A percentile compares a stretch with the other conserved stretches of the same genome.
Evolutionary conservation across 169 alveolate species (phyloP).

Genomic region (Eimeria tenella): DNA sequence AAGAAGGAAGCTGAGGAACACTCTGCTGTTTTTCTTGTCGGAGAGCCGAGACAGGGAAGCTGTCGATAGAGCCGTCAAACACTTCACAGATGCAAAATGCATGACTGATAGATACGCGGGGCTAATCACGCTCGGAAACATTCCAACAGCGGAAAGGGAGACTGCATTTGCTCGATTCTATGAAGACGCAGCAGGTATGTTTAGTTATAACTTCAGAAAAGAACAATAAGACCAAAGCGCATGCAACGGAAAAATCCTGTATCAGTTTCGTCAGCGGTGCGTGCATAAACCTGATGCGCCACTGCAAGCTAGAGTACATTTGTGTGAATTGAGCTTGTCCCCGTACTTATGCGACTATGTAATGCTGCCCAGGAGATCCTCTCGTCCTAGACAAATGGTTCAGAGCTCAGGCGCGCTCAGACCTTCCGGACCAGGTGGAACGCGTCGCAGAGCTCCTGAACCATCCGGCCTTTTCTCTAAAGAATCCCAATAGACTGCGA

Average conservation of each 20-base stretch:
- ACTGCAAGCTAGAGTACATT: too few species aligned
- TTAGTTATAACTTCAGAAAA: background rate
- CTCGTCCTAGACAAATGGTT: constrained; percentile 78
- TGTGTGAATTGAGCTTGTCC: too few species aligned
- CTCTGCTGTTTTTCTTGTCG: constrained; percentile 75
- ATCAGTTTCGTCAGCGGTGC: too few species aligned
- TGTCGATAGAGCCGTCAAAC: constrained; percentile 41
- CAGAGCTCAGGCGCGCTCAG: constrained; percentile 78
- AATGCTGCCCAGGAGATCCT: constrained; percentile 62
- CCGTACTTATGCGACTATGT: too few species aligned
- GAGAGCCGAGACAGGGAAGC: constrained; percentile 52
- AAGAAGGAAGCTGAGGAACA: constrained; percentile 81
- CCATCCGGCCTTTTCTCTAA: constrained; percentile 75
- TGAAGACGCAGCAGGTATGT: constrained; percentile 71
- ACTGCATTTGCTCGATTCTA: constrained; percentile 67
- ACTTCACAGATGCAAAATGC: constrained; percentile 43
- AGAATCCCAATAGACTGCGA: constrained; percentile 80
- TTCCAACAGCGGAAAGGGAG: constrained; percentile 22
- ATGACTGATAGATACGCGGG: constrained; percentile 78
- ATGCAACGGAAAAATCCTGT: too few species aligned
- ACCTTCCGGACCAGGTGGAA: constrained; percentile 76
- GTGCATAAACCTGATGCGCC: too few species aligned
- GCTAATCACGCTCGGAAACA: constrained; percentile 15
- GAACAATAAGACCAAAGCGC: too few species aligned
- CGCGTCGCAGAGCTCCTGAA: constrained; percentile 53